These are phyloP conservation scores for Strobilomyces confusus DNA, from an alignment of 768 basidiomycete genomes.

Conservation along the genomic window DNA sequence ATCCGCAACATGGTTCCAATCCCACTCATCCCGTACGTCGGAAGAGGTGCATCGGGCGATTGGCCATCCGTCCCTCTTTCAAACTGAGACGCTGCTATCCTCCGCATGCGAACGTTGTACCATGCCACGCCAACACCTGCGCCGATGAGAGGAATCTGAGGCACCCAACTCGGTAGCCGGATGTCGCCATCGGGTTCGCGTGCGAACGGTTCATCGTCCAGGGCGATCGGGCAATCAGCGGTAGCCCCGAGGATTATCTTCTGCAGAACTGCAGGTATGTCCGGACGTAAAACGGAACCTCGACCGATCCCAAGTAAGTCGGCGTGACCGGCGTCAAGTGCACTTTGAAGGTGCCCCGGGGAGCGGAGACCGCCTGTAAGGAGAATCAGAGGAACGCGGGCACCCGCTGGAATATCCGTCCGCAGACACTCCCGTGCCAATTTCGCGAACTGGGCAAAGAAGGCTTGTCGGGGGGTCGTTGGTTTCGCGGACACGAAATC, in stretches of 20 bases:
- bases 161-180: constrained; percentile 28
- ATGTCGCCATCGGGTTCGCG: constrained; percentile 34
- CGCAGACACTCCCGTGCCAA: constrained; percentile 46
- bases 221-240: constrained; percentile 12
- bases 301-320: constrained; percentile 79
- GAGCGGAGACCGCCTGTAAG: constrained; percentile 79
- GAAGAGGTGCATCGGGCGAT: constrained; percentile 1
- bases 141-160: constrained; percentile 58
- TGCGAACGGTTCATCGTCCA: constrained; percentile 33
- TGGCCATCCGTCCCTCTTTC: not conserved
- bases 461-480: constrained; percentile 52
- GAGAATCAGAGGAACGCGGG: constrained; percentile 54
- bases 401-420: constrained; percentile 22
- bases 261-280: constrained; percentile 45
- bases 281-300: constrained; percentile 57
- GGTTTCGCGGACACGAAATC: constrained; percentile 39
- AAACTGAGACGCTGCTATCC: constrained; percentile 34
- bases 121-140: constrained; percentile 62
- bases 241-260: constrained; percentile 7
- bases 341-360: constrained; percentile 49
- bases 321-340: constrained; percentile 52
- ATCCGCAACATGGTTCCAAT: constrained; percentile 39
- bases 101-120: constrained; percentile 60
- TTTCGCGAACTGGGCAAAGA: constrained; percentile 68
- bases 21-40: constrained; percentile 32